These are phyloP conservation scores for Saccharomycopsis capsularis DNA, from an alignment of 805 yeast genomes.

Conservation along the genomic window DNA sequence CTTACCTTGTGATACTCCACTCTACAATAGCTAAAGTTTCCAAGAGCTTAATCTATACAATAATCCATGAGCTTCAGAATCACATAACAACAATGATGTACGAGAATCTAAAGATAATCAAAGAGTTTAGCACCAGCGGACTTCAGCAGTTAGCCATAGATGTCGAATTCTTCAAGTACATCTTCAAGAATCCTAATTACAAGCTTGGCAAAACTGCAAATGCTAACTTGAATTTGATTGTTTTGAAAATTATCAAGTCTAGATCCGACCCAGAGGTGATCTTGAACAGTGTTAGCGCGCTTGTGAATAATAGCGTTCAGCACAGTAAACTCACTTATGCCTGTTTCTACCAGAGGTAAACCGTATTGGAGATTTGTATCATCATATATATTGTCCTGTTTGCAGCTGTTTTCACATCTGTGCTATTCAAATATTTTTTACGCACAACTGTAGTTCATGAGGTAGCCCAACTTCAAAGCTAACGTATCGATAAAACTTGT, in stretches of 20 bases:
- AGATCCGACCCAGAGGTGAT: slow-evolving; percentile 16
- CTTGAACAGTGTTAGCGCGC: slow-evolving; percentile 13
- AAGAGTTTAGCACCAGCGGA: slow-evolving; percentile 40
- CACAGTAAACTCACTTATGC: slow-evolving; percentile 5
- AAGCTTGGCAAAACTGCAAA: slow-evolving; percentile 18
- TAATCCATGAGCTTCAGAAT: slow-evolving; percentile 40
- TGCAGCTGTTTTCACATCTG: too few relatives aligned
- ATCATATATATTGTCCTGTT: too few relatives aligned
- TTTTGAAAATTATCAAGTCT: slow-evolving; percentile 11
- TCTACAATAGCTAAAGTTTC: slow-evolving; percentile 44
- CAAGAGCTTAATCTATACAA: slow-evolving; percentile 37
- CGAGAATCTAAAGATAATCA: slow-evolving; percentile 37
- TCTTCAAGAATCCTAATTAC: slow-evolving; percentile 15
- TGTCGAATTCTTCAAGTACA: slow-evolving; percentile 41
- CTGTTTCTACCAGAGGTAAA: slow-evolving; percentile 1
- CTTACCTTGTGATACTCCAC: slow-evolving; percentile 45
- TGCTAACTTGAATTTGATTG: slow-evolving; percentile 12
- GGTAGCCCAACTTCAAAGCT: too few relatives aligned
- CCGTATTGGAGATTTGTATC: too few relatives aligned
- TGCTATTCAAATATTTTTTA: too few relatives aligned
- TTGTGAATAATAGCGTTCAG: slow-evolving; percentile 15
- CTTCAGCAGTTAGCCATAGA: slow-evolving; percentile 47
- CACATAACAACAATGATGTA: slow-evolving; percentile 33
- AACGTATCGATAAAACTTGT: too few relatives aligned
- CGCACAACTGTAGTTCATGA: too few relatives aligned